Percentiles rank a stretch among this genome's conserved stretches.
phyloP scores from a whole-genome alignment of 2,329 filamentous ascomycete species.

The Aspergillus neoniger region DNA sequence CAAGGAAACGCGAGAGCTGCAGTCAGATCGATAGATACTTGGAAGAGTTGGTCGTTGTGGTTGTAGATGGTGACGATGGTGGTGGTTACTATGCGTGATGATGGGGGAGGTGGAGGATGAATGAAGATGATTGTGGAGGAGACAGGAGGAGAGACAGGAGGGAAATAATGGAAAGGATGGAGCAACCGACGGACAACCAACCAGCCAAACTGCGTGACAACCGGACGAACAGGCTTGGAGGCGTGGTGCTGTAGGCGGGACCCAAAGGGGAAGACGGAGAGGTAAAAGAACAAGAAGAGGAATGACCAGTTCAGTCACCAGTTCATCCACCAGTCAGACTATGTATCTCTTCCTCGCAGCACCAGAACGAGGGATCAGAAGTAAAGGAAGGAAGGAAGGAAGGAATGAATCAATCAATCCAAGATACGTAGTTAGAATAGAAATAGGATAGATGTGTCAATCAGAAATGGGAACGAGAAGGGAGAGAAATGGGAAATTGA shows the following conservation, averaged over 20 bases:
- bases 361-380: no score
- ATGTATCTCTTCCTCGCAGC: no score
- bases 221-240: not conserved
- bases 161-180: conserved; percentile 7
- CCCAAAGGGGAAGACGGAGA: not conserved
- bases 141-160: conserved; percentile 7
- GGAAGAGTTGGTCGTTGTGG: not conserved
- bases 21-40: not conserved
- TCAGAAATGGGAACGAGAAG: no score
- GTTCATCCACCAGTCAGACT: no score
- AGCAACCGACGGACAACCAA: conserved; percentile 2
- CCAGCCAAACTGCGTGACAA: not conserved
- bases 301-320: not conserved
- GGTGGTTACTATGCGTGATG: not conserved
- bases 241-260: conserved; percentile 2
- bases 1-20: conserved; percentile 1
- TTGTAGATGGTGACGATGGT: conserved; percentile 1
- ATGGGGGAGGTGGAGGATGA: not conserved
- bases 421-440: no score
- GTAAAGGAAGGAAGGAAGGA: no score
- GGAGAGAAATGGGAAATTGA: not conserved
- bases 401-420: no score
- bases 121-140: conserved; percentile 5
- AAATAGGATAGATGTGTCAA: no score
- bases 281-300: not conserved